Evolutionary conservation across 805 yeast genomes (phyloP), one percentile per base, ranked within the genome.

Genomic region (Candida mattraensis): DNA sequence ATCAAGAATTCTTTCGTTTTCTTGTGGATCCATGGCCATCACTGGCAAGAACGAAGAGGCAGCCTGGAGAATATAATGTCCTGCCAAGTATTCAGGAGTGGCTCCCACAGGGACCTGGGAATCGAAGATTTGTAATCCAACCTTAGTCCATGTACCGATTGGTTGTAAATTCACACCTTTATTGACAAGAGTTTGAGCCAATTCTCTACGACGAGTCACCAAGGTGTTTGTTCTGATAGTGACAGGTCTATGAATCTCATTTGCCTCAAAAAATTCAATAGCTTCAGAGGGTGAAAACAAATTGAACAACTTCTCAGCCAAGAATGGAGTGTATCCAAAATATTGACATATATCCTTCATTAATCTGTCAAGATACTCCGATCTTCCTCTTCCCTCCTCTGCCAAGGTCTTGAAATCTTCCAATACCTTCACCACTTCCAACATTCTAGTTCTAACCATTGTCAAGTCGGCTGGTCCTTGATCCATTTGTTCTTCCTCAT

Each of bases 31-130:
- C 51, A 93, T 69, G 0, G 99, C 99, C 91, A 93, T 87, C 14
- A 89, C 96, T 7, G 99, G 99, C 57, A 93, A 68, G 65, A 91
- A 93, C 7, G 98, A 89, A 5, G 97, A 89, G 15, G 99, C 99
- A 27, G 99, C 99, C 66, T 93, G 99, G 53, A 93, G 69, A 45
- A 93, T 93, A 66, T 93, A 93, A 58, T 93, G 96, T 56, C 99
- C 99, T 10, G 98, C 95, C 56, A 93, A 71, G 60, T 93, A 93
- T 66, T 93, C 99, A 28, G 99, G 99, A 7, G 99, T 93, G 28
- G 99, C 99, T 64, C 99, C 99, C 51, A 93, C 86, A 28, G 99
- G 99, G n/a, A 93, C 98, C 63, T 89, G 98, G 16, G 98, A 89
- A 59, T 93, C 99, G 60, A 91, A 93, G 35, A 93, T 82, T 64